Evolutionary conservation across 768 basidiomycete genomes (phyloP).

Genomic region (Lepiota venenata): DNA sequence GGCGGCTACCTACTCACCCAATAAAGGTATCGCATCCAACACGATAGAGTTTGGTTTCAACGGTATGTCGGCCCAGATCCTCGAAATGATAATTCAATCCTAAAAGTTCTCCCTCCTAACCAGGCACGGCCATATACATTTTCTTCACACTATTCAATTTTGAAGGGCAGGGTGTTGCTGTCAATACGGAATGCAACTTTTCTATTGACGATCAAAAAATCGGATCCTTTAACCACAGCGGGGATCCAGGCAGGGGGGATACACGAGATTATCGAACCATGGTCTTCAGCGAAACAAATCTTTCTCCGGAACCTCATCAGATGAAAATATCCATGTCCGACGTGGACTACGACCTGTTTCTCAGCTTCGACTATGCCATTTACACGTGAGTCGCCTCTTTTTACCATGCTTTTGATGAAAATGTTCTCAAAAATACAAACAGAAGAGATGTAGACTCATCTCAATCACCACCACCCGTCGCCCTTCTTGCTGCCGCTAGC

Average conservation of each 20-base stretch:
- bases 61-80: conserved; percentile 12
- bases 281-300: conserved; percentile 16
- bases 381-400: conserved; percentile 14
- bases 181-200: conserved; percentile 22
- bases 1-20: conserved; percentile 30
- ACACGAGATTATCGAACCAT: conserved; percentile 16
- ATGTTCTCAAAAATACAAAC: neutral
- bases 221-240: conserved; percentile 17
- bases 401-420: neutral
- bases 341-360: conserved; percentile 8
- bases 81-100: neutral
- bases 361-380: conserved; percentile 16
- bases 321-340: conserved; percentile 11
- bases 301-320: conserved; percentile 9
- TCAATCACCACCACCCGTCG: neutral
- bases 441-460: conserved; percentile 6
- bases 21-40: conserved; percentile 17
- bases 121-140: conserved; percentile 37
- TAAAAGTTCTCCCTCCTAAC: neutral
- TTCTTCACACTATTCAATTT: conserved; percentile 36
- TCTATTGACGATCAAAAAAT: conserved; percentile 16
- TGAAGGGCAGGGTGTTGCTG: conserved; percentile 18
- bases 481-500: neutral
- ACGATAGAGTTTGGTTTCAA: conserved; percentile 26
- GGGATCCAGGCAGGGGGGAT: conserved; percentile 9